These are phyloP conservation scores for Quercus lobata DNA, from an alignment of 331 rosid genomes.

Conservation along the genomic window DNA sequence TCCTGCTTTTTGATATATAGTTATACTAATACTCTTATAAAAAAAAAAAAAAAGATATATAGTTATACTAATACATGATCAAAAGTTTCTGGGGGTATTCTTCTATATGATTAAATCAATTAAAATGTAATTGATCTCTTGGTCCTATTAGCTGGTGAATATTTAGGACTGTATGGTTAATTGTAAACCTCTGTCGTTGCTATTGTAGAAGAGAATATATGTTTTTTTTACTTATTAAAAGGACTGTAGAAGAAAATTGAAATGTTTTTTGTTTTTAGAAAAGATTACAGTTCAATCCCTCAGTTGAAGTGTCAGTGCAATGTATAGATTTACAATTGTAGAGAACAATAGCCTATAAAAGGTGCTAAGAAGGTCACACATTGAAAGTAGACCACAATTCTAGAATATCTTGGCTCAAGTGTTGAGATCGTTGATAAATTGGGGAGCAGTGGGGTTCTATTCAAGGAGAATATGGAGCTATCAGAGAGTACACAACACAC, in stretches of 20 bases:
- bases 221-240: neutral
- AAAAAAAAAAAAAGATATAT: too few relatives aligned
- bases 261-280: neutral
- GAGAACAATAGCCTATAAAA: too few relatives aligned
- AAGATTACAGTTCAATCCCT: neutral
- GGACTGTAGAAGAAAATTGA: neutral
- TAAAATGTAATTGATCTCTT: neutral
- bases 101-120: neutral
- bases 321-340: neutral
- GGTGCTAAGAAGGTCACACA: too few relatives aligned
- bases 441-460: too few relatives aligned
- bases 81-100: neutral
- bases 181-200: neutral
- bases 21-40: too few relatives aligned
- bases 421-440: too few relatives aligned
- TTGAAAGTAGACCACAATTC: too few relatives aligned
- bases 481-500: neutral
- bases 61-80: neutral
- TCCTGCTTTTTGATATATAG: neutral
- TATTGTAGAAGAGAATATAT: neutral
- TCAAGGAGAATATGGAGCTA: too few relatives aligned
- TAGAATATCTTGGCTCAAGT: too few relatives aligned
- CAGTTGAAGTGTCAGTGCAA: neutral
- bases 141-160: neutral
- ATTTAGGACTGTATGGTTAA: neutral